phyloP scores from a whole-genome alignment of 495 filamentous ascomycete species.

The Neurospora intermedia region DNA sequence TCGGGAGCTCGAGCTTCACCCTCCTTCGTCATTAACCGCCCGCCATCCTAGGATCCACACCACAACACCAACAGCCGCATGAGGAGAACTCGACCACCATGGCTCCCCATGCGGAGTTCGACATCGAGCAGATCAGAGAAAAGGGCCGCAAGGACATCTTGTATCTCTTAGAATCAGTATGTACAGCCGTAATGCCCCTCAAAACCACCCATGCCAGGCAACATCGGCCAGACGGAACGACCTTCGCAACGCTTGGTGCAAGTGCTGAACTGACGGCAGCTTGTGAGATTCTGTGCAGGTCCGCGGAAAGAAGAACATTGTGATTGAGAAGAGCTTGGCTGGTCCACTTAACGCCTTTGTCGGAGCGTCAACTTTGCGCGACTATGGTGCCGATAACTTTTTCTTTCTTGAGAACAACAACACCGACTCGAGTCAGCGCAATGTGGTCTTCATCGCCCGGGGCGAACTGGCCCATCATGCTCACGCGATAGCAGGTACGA shows the following conservation, averaged over 20 bases:
- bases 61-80: slow-evolving; percentile 21
- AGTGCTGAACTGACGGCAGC: slow-evolving; percentile 22
- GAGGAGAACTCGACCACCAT: slow-evolving; percentile 38
- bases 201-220: neutral
- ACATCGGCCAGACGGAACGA: neutral
- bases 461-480: slow-evolving; percentile 79
- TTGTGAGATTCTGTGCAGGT: slow-evolving; percentile 45
- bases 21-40: slow-evolving; percentile 4
- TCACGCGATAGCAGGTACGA: slow-evolving; percentile 72
- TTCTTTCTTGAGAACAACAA: slow-evolving; percentile 94
- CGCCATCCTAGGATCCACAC: neutral
- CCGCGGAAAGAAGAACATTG: slow-evolving; percentile 95
- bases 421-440: slow-evolving; percentile 81
- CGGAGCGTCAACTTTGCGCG: slow-evolving; percentile 72
- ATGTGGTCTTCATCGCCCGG: slow-evolving; percentile 84
- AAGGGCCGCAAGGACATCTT: slow-evolving; percentile 78
- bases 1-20: neutral
- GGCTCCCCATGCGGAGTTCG: slow-evolving; percentile 63
- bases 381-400: slow-evolving; percentile 94
- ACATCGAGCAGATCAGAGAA: slow-evolving; percentile 70
- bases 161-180: slow-evolving; percentile 81
- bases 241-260: neutral
- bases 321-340: slow-evolving; percentile 82
- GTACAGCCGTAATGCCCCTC: slow-evolving; percentile 38
- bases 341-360: slow-evolving; percentile 83